Evolutionary conservation across 2,329 filamentous ascomycete genomes (phyloP).

Genomic region (Cladobotryum protrusum): DNA sequence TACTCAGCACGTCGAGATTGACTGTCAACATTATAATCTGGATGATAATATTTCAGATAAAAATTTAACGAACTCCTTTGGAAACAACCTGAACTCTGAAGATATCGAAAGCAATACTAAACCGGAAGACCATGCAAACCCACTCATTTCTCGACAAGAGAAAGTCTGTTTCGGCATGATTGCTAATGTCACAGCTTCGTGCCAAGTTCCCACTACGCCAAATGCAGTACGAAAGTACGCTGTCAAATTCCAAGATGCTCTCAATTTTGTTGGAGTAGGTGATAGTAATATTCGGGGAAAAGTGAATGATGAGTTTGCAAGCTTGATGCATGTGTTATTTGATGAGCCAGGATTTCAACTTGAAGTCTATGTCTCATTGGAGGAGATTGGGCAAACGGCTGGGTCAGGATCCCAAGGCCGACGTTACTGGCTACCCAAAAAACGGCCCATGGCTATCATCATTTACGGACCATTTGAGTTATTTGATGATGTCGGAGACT

Average conservation of each 20-base stretch:
- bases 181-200: background rate
- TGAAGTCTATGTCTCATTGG: background rate
- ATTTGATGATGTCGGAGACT: slow-evolving; percentile 1
- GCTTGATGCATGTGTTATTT: background rate
- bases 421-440: background rate
- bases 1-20: no score
- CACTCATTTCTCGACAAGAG: background rate
- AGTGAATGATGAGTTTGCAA: background rate
- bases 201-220: background rate
- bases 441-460: background rate
- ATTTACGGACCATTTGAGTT: background rate
- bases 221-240: background rate
- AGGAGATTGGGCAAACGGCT: background rate
- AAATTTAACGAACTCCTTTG: no score
- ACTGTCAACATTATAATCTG: no score
- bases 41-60: no score
- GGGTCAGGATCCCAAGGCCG: background rate
- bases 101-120: no score
- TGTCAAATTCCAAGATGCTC: background rate
- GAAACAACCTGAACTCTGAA: no score
- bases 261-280: background rate
- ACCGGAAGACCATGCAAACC: no score
- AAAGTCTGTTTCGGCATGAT: slow-evolving; percentile 4
- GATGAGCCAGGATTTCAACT: background rate
- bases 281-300: background rate